Evolutionary conservation across 306 rosid species (phyloP).

Genomic region (Carpinus fangiana): DNA sequence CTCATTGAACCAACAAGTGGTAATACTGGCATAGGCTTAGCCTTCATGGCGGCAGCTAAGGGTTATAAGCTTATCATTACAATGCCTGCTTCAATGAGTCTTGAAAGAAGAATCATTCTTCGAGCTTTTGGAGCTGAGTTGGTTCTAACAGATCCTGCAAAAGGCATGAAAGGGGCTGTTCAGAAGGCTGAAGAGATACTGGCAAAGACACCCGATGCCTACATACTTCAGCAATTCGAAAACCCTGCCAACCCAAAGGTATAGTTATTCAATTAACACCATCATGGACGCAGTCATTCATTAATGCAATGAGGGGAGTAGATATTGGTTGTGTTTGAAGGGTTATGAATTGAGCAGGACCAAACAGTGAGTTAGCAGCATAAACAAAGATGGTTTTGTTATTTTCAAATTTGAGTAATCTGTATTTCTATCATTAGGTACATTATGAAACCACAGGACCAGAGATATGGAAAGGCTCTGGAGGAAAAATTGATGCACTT

Average conservation of each 20-base stretch:
- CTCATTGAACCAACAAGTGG: slow-evolving; percentile 83
- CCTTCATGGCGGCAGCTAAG: slow-evolving; percentile 84
- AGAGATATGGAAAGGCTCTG: slow-evolving; percentile 79
- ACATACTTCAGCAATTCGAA: slow-evolving; percentile 78
- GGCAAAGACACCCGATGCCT: slow-evolving; percentile 74
- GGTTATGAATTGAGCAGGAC: neutral
- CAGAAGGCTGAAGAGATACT: slow-evolving; percentile 80
- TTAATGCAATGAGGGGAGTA: neutral
- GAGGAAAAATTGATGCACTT: slow-evolving; percentile 64
- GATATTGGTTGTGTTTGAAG: neutral
- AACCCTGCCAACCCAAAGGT: slow-evolving; percentile 92
- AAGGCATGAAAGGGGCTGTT: slow-evolving; percentile 84
- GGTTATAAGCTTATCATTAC: slow-evolving; percentile 70
- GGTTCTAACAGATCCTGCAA: slow-evolving; percentile 75
- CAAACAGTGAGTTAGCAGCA: neutral
- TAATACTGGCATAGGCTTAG: slow-evolving; percentile 76
- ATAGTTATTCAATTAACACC: slow-evolving; percentile 13
- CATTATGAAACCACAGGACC: slow-evolving; percentile 92
- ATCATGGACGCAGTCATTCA: neutral
- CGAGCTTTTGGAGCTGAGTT: slow-evolving; percentile 77
- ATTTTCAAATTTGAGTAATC: slow-evolving; percentile 16
- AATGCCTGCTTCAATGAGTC: slow-evolving; percentile 90
- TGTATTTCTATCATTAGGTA: slow-evolving; percentile 38
- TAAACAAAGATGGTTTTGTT: neutral
- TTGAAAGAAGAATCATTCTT: slow-evolving; percentile 75